These are phyloP conservation scores for Aspergillus quadricinctus DNA, from an alignment of 2,329 filamentous ascomycete species.

Conservation along the genomic window DNA sequence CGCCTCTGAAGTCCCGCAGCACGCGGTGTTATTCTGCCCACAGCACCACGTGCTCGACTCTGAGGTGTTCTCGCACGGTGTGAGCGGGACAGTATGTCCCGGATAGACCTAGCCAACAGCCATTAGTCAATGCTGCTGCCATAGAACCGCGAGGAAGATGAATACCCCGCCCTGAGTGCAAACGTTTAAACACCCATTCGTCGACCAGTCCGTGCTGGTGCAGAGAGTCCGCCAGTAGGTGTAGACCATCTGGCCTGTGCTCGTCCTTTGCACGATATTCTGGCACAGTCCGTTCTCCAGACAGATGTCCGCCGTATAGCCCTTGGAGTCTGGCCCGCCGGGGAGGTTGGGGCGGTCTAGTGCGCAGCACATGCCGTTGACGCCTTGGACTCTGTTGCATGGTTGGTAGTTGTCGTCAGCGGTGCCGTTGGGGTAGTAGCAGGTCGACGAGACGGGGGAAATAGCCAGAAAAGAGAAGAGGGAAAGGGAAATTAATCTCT, in stretches of 20 bases:
- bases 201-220: not conserved
- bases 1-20: not conserved
- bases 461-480: not conserved
- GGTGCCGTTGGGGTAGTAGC: not conserved
- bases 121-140: not conserved
- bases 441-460: not conserved
- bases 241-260: not conserved
- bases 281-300: not conserved
- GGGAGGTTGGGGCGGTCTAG: not conserved
- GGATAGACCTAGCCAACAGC: not conserved
- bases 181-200: not conserved
- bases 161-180: not conserved
- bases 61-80: not conserved
- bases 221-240: not conserved
- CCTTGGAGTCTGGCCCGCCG: not conserved
- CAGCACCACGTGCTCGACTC: not conserved
- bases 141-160: not conserved
- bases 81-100: not conserved
- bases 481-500: not conserved
- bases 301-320: not conserved
- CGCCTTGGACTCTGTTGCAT: not conserved
- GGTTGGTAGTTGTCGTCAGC: not conserved
- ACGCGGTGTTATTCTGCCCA: not conserved
- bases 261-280: not conserved
- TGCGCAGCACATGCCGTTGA: not conserved